Conservation (phyloP, 1,284 basidiomycete genomes). For the Ustilago lituana region DNA sequence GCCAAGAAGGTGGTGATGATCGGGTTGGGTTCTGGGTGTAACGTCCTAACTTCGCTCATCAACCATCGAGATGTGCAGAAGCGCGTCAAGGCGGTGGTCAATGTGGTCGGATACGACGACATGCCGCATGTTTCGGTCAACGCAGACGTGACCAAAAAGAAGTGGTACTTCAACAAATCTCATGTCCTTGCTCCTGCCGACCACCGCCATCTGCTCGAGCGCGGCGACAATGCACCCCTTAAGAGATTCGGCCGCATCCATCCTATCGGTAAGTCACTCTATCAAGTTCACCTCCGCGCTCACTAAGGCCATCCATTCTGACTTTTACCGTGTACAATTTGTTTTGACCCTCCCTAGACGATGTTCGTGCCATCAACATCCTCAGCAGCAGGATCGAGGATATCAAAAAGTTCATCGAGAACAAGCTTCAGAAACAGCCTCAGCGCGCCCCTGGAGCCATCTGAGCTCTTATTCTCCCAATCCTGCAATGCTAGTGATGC, state of each 20-base stretch:
- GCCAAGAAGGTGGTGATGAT: slow-evolving; percentile 81
- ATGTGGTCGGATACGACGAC: slow-evolving; percentile 45
- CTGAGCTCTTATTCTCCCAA: too few relatives aligned
- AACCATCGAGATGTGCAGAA: slow-evolving; percentile 69
- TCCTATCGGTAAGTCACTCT: slow-evolving; percentile 24
- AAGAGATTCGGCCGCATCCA: slow-evolving; percentile 33
- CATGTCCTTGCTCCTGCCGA: slow-evolving; percentile 36
- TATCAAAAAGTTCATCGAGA: slow-evolving; percentile 17
- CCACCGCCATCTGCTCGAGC: slow-evolving; percentile 28
- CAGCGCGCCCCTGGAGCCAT: too few relatives aligned
- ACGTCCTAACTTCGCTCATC: slow-evolving; percentile 78
- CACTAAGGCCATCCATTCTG: too few relatives aligned
- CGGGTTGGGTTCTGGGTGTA: slow-evolving; percentile 84
- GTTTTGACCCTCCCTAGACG: slow-evolving; percentile 13
- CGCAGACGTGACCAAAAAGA: slow-evolving; percentile 14
- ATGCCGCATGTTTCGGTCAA: slow-evolving; percentile 30
- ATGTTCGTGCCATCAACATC: slow-evolving; percentile 27
- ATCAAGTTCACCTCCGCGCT: too few relatives aligned
- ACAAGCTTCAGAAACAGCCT: too few relatives aligned
- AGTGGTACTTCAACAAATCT: slow-evolving; percentile 36
- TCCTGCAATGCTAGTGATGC: too few relatives aligned
- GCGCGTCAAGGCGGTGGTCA: slow-evolving; percentile 44
- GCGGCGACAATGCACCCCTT: slow-evolving; percentile 18
- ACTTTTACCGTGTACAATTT: too few relatives aligned
- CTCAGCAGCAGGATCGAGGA: slow-evolving; percentile 13